Evolutionary conservation across 306 rosid species (phyloP).

Genomic region (Leucaena leucocephala): DNA sequence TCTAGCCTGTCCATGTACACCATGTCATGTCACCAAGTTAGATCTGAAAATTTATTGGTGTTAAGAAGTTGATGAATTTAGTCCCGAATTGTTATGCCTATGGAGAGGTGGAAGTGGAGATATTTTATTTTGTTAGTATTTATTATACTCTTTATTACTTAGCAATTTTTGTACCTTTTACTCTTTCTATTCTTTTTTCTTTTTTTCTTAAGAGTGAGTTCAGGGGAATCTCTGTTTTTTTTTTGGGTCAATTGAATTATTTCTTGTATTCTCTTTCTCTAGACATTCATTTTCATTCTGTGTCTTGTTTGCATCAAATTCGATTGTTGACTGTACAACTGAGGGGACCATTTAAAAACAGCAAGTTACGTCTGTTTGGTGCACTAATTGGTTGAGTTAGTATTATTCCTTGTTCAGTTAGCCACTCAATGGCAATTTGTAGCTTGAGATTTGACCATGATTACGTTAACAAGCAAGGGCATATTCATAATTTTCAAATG

Average conservation of each 20-base stretch:
- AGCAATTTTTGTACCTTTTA: neutral
- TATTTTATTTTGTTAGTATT: neutral
- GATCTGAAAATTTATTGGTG: neutral
- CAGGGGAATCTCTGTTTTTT: neutral
- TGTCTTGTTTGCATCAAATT: neutral
- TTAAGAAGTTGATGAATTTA: slow-evolving; percentile 2
- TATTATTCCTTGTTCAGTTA: neutral
- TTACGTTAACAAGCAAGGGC: neutral
- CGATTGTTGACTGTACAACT: neutral
- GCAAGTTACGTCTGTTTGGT: neutral
- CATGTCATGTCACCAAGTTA: neutral
- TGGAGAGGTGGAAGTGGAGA: neutral
- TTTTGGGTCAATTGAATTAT: neutral
- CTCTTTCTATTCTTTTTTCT: neutral
- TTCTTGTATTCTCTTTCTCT: neutral
- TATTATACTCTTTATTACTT: no score
- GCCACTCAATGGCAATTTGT: neutral
- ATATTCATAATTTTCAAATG: neutral
- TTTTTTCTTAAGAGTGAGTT: neutral
- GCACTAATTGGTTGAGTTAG: neutral
- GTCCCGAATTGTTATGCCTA: neutral
- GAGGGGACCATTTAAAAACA: neutral
- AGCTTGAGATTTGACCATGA: neutral
- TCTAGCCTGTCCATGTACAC: neutral
- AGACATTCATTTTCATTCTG: neutral